These are phyloP conservation scores for Trichosporon sp. DNA, from an alignment of 1,284 basidiomycete species.

Conservation along the genomic window DNA sequence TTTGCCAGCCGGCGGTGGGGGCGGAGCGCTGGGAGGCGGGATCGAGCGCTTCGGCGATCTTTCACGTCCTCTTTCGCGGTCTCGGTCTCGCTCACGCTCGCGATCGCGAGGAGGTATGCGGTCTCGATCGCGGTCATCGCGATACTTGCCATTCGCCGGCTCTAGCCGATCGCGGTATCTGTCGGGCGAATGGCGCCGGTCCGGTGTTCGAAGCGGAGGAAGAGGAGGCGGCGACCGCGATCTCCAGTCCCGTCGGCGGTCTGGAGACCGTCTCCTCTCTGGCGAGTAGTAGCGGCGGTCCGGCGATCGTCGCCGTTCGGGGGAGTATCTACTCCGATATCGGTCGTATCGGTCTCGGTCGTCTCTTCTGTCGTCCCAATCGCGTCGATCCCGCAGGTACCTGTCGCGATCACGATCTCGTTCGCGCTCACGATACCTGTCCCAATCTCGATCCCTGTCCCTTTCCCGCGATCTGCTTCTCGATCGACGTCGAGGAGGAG, in stretches of 20 bases:
- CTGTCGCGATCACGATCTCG: constrained; percentile 10
- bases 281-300: constrained; percentile 4
- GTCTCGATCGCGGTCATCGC: neutral
- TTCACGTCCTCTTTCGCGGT: constrained; percentile 1
- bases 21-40: constrained; percentile 10
- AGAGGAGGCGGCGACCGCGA: constrained; percentile 5
- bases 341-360: constrained; percentile 5
- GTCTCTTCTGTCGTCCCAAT: constrained; percentile 5
- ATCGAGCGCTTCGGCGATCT: constrained; percentile 7
- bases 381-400: constrained; percentile 2
- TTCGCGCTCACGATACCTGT: constrained; percentile 3
- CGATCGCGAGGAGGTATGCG: neutral
- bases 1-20: constrained; percentile 18
- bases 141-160: neutral
- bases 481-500: neutral
- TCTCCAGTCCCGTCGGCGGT: neutral
- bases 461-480: constrained; percentile 2
- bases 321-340: neutral
- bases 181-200: neutral
- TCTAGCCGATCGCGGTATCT: constrained; percentile 1
- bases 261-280: neutral
- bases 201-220: neutral
- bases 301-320: neutral
- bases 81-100: too few species aligned
- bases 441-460: constrained; percentile 5